Evolutionary conservation across 345 rosid genomes (phyloP), one percentile per base, ranked within the genome.

Genomic region (Eucalyptus grandis): DNA sequence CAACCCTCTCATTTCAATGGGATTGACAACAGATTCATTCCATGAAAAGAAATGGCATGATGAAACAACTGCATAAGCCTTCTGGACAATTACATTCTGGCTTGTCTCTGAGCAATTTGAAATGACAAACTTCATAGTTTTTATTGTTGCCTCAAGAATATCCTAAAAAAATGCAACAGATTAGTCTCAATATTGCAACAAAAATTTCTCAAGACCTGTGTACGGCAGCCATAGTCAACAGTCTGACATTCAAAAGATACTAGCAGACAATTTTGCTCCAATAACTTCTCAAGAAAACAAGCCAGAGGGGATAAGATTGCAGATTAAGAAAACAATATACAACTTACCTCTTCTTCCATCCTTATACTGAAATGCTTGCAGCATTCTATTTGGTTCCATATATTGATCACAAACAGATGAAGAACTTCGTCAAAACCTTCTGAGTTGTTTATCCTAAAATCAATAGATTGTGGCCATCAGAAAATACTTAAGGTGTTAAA

Each of bases 351-450:
- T 90, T 92, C 92, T 89, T 87, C 89, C 34, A 83, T 27, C 86
- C 88, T 91, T 89, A 69, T 87, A 86, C 88, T 83, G 90, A 93
- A 91, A 72, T 60, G 91, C 89, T 47, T 77, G 86, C 89, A 93
- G 60, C 90, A 91, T 91, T 96, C 98, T 91, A 96, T 92, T 89
- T 94, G 94, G 91, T 93, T 90, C 97, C 97, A 97, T 65, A 98
- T 92, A 89, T 91, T 93, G 86, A 92, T 88, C 80, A 93, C 94
- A 87, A 98, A 96, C 87, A 86, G 93, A 88, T 94, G 89, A 65
- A 92, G 86, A 88, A 89, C 88, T 88, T 95, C 94, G 90, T 96
- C 97, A 88, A 89, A 92, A 89, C 95, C 98, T 91, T 91, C 96
- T 46, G 92, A 93, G 89, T 92, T 90, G 87, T 92, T 93, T 89